Evolutionary conservation across 768 basidiomycete genomes (phyloP).

Genomic region (Daedaleopsis nitida): DNA sequence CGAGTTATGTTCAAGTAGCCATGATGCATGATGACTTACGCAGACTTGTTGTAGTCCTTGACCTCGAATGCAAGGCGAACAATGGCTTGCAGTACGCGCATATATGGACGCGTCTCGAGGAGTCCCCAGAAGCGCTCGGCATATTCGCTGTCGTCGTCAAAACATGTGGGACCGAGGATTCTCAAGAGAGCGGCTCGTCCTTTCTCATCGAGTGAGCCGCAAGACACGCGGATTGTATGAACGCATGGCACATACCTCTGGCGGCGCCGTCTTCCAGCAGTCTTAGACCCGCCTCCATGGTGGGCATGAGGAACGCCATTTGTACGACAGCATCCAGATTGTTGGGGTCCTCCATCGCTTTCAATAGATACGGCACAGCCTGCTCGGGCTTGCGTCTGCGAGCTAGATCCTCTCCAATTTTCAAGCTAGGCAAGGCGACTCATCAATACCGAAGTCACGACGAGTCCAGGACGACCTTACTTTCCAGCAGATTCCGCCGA

Average conservation of each 20-base stretch:
- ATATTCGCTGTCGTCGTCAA: slow-evolving; percentile 38
- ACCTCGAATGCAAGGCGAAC: slow-evolving; percentile 38
- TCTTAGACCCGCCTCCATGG: slow-evolving; percentile 28
- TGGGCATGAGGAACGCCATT: slow-evolving; percentile 36
- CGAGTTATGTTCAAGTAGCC: background rate
- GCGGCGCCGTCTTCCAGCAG: slow-evolving; percentile 31
- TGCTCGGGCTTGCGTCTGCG: slow-evolving; percentile 34
- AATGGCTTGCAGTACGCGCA: slow-evolving; percentile 44
- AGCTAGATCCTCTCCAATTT: slow-evolving; percentile 40
- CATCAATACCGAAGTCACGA: background rate
- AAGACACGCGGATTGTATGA: too few species aligned
- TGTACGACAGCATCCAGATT: slow-evolving; percentile 44
- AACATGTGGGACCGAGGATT: slow-evolving; percentile 35
- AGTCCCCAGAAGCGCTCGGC: slow-evolving; percentile 42
- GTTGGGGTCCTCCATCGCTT: slow-evolving; percentile 42
- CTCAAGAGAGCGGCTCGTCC: slow-evolving; percentile 33
- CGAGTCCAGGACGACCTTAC: slow-evolving; percentile 2
- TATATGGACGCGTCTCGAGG: slow-evolving; percentile 46
- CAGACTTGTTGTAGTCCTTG: slow-evolving; percentile 35
- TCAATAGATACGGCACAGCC: slow-evolving; percentile 41
- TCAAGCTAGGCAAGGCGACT: slow-evolving; percentile 28
- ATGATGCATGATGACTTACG: slow-evolving; percentile 26
- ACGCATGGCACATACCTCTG: slow-evolving; percentile 19
- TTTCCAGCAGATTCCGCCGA: slow-evolving; percentile 19
- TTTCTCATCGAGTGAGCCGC: slow-evolving; percentile 6